A percentile compares a stretch with the other conserved stretches of the same genome.
Conservation (phyloP, 495 filamentous ascomycete genomes). For the Pyronema domesticum region DNA sequence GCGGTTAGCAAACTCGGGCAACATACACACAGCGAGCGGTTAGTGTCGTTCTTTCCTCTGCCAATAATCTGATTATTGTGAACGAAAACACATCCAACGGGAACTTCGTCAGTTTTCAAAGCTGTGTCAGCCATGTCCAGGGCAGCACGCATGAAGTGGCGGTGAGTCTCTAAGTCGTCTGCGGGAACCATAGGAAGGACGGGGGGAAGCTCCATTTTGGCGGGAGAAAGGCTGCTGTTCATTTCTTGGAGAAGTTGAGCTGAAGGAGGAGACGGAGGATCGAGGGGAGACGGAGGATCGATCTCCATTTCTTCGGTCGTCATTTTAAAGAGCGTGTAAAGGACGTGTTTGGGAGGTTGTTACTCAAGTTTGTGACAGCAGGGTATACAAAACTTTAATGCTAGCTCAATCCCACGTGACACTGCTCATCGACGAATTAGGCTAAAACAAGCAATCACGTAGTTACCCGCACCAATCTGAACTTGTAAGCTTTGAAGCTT, state of each 20-base stretch:
- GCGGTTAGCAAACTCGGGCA: background rate
- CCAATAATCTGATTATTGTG: conserved; percentile 56
- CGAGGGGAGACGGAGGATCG: background rate
- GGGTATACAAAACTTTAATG: too few relatives aligned
- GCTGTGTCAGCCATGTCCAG: conserved; percentile 42
- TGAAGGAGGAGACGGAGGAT: background rate
- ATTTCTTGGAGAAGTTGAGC: background rate
- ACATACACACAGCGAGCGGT: conserved; percentile 50
- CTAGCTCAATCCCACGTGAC: too few relatives aligned
- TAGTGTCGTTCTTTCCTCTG: conserved; percentile 88
- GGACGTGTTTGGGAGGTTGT: too few relatives aligned
- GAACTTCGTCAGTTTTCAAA: conserved; percentile 69
- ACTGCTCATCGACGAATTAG: too few relatives aligned
- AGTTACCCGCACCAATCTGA: too few relatives aligned
- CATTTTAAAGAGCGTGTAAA: too few relatives aligned
- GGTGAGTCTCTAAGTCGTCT: background rate
- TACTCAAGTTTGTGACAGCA: too few relatives aligned
- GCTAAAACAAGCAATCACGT: too few relatives aligned
- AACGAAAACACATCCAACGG: conserved; percentile 89
- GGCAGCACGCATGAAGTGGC: conserved; percentile 1
- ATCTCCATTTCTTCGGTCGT: too few relatives aligned
- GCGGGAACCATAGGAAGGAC: background rate
- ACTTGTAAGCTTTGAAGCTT: too few relatives aligned
- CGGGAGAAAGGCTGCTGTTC: background rate
- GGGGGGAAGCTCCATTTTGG: background rate